Conservation (phyloP, 2,329 filamentous ascomycete species). For the Pseudogymnoascus sp. region DNA sequence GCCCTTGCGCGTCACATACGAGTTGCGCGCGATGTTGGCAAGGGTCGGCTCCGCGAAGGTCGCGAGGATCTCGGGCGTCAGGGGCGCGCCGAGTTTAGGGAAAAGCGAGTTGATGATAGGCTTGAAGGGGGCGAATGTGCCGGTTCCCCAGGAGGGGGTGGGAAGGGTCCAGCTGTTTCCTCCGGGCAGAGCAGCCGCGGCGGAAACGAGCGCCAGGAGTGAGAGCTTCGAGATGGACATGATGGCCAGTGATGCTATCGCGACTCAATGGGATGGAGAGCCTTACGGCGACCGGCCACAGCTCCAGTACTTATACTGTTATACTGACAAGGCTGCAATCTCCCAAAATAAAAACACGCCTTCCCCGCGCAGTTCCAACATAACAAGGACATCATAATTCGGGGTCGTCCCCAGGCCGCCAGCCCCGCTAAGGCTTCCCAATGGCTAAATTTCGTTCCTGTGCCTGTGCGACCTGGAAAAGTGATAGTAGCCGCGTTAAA, state of each 20-base stretch:
- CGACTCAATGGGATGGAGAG: slow-evolving; percentile 5
- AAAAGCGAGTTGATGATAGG: slow-evolving; percentile 36
- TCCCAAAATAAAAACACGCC: not conserved
- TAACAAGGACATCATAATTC: slow-evolving; percentile 1
- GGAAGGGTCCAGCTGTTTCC: slow-evolving; percentile 97
- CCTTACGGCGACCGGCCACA: not conserved
- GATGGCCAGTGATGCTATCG: slow-evolving; percentile 47
- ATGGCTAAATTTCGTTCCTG: slow-evolving; percentile 4
- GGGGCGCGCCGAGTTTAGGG: slow-evolving; percentile 7
- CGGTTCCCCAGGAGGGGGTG: slow-evolving; percentile 70
- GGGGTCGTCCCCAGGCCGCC: not conserved
- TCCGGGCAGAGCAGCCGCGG: slow-evolving; percentile 68
- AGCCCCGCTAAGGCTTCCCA: not conserved
- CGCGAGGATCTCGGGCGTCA: slow-evolving; percentile 20
- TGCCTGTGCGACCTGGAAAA: not conserved
- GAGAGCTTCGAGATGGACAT: slow-evolving; percentile 32
- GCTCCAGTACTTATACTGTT: slow-evolving; percentile 1
- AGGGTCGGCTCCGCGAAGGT: slow-evolving; percentile 16
- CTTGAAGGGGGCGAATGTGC: slow-evolving; percentile 89
- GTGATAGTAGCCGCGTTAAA: not conserved
- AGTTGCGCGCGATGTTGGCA: slow-evolving; percentile 17
- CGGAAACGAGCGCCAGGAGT: slow-evolving; percentile 29
- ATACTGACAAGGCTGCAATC: slow-evolving; percentile 2
- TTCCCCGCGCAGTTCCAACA: not conserved
- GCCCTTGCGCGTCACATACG: slow-evolving; percentile 30